Evolutionary conservation across 441 rosid species (phyloP), one percentile per base, ranked within the genome.

Genomic region (Adansonia gregorii): DNA sequence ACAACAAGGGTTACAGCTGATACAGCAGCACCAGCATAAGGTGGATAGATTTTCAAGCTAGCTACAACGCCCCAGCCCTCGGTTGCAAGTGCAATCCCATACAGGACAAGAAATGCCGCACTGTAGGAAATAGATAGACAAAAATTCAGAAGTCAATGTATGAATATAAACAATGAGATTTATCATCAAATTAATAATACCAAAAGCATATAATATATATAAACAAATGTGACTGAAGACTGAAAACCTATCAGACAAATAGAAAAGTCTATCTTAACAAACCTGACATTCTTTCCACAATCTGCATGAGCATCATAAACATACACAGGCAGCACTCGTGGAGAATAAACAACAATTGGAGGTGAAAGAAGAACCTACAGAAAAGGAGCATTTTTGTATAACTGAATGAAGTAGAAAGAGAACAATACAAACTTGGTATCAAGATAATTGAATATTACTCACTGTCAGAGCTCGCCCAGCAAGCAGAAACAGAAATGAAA

Each of bases 41-140:
- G 99, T 65, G 99, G 99, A 87, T 94, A 93, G 78, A 97, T 94
- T 79, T 82, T 89, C 88, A 97, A 92, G 88, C 99, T 97, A 77
- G 99, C 99, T 80, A 97, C 98, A 48, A 97, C 99, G 69, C 99
- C 99, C 99, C 99, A 97, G 78, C 98, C 99, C 84, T 97, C 99
- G 75, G 89, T 95, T 82, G 99, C 99, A 87, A 97, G 89, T 41
- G 99, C 99, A 83, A 97, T 88, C 83, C 99, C 99, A 86, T 95
- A 97, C 70, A 97, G 94, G 87, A 97, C 85, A 72, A 97, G 98
- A 90, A 97, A 97, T 73, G 99, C 98, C 75, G 88, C 97, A 82
- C 99, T 95, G 93, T 77, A 61, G 67, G 56, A 64, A 72, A 76
- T 66, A 76, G 54, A 12, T 67, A 75, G 76, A 15, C 67, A 79